A percentile compares a stretch with the other conserved stretches of the same genome.
Conservation (phyloP, 2,329 filamentous ascomycete genomes). For the Fusarium sp. region DNA sequence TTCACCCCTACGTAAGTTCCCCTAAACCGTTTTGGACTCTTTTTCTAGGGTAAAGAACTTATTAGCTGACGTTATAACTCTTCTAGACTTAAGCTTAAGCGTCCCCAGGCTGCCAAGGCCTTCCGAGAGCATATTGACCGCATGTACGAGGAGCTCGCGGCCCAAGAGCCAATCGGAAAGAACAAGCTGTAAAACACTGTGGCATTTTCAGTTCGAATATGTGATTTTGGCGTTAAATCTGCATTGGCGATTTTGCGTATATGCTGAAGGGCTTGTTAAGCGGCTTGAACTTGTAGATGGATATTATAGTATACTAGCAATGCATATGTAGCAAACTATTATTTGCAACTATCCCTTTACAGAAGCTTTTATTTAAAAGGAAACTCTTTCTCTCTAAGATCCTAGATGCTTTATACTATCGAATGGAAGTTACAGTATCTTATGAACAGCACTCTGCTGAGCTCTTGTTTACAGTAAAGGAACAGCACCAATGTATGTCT, state of each 20-base stretch:
- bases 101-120: constrained; percentile 65
- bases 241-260: constrained; percentile 3
- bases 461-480: not conserved
- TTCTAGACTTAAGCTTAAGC: constrained; percentile 68
- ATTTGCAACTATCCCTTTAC: not conserved
- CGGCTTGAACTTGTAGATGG: constrained; percentile 28
- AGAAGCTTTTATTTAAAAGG: not conserved
- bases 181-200: constrained; percentile 43
- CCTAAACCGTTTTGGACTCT: not conserved
- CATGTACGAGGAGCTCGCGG: constrained; percentile 66
- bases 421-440: not conserved
- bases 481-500: not conserved
- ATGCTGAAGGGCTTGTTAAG: constrained; percentile 15
- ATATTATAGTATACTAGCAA: constrained; percentile 15
- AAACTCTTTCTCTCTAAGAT: not conserved
- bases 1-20: constrained; percentile 84
- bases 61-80: constrained; percentile 23
- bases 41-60: not conserved
- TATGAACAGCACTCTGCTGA: not conserved
- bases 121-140: constrained; percentile 65
- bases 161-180: constrained; percentile 30
- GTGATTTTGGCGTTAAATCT: constrained; percentile 17
- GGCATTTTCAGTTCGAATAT: not conserved
- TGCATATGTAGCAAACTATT: not conserved
- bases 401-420: not conserved